Conservation (phyloP, 1,284 basidiomycete species). For the Vanrija sp. region DNA sequence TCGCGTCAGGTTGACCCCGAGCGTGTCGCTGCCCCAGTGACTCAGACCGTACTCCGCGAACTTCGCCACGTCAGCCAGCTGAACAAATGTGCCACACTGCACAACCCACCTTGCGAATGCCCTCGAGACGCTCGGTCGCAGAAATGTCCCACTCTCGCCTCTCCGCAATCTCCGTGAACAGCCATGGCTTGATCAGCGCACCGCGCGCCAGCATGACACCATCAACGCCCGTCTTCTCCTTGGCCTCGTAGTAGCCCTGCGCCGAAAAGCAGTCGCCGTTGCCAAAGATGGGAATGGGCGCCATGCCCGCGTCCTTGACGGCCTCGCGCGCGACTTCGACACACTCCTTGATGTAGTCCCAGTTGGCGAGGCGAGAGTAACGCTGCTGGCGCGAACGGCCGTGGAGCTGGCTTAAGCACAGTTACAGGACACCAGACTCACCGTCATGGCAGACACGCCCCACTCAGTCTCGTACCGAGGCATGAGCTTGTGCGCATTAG, state of each 20-base stretch:
- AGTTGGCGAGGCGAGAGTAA: constrained; percentile 78
- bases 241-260: constrained; percentile 59
- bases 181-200: constrained; percentile 91
- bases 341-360: constrained; percentile 84
- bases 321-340: constrained; percentile 75
- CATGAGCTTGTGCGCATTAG: constrained; percentile 88
- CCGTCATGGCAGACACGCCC: constrained; percentile 74
- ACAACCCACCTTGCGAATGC: constrained; percentile 65
- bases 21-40: constrained; percentile 79
- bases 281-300: constrained; percentile 86
- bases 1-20: constrained; percentile 84
- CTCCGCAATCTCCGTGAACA: constrained; percentile 94
- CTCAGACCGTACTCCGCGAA: constrained; percentile 73
- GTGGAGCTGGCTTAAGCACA: constrained; percentile 62
- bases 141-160: constrained; percentile 91
- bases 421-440: constrained; percentile 40
- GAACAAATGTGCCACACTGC: not conserved
- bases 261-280: constrained; percentile 92
- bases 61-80: constrained; percentile 43
- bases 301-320: constrained; percentile 69
- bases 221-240: constrained; percentile 75
- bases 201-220: constrained; percentile 94
- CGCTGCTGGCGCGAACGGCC: constrained; percentile 87
- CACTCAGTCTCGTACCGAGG: constrained; percentile 74
- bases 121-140: constrained; percentile 80